phyloP scores from a whole-genome alignment of 2,329 filamentous ascomycete genomes.

The Paecilomyces sp. region DNA sequence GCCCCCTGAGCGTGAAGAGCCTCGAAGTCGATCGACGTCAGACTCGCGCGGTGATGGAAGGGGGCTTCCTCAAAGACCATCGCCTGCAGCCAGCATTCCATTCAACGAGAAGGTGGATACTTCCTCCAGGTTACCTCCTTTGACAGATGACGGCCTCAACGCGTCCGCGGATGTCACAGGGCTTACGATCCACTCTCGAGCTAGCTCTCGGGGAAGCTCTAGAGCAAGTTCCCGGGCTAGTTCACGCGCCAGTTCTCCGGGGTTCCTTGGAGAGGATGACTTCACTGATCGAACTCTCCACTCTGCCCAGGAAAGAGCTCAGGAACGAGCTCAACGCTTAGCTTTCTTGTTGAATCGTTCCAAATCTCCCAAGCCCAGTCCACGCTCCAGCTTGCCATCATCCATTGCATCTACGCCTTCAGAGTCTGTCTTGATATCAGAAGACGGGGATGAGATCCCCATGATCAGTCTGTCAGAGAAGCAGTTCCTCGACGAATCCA shows the following conservation, averaged over 20 bases:
- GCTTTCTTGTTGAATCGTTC: constrained; percentile 25
- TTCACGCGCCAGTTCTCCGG: constrained; percentile 11
- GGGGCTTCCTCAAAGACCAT: constrained; percentile 23
- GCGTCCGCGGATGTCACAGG: constrained; percentile 21
- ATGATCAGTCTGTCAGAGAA: constrained; percentile 28
- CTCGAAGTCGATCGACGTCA: constrained; percentile 15
- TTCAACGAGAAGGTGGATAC: constrained; percentile 17
- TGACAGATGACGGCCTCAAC: constrained; percentile 19
- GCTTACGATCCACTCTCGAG: constrained; percentile 17
- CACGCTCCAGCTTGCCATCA: constrained; percentile 19
- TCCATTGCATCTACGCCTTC: constrained; percentile 22
- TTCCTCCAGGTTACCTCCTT: constrained; percentile 14
- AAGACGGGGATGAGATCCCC: constrained; percentile 28
- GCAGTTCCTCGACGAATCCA: constrained; percentile 19
- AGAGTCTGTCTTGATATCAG: constrained; percentile 16
- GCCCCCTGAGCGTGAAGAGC: constrained; percentile 12
- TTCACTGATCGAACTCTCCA: constrained; percentile 24
- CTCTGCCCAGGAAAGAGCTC: constrained; percentile 26
- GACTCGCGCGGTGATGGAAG: constrained; percentile 22
- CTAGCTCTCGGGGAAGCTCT: constrained; percentile 13
- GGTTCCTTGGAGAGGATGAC: constrained; percentile 17
- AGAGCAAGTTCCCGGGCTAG: constrained; percentile 1
- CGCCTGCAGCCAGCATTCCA: constrained; percentile 31
- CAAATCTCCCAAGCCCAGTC: constrained; percentile 22
- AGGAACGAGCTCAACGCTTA: constrained; percentile 26